Conservation (phyloP, 345 rosid species). For the Turnera subulata region DNA sequence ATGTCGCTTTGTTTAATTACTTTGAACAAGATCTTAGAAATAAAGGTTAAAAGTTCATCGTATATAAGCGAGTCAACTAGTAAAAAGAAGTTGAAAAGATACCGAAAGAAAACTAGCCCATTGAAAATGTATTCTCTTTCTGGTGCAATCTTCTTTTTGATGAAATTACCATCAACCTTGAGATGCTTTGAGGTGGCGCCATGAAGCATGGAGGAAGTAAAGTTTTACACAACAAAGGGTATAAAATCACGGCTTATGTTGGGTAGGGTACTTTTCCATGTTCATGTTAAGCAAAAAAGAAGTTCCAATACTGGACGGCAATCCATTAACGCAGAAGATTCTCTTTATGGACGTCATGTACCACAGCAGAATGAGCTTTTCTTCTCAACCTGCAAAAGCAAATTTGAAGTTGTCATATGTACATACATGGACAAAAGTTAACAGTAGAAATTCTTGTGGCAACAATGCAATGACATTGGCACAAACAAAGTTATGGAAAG, state of each 20-base stretch:
- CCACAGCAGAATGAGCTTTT: not conserved
- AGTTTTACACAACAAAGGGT: not conserved
- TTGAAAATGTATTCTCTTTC: not conserved
- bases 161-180: not conserved
- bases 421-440: no score
- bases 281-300: not conserved
- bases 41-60: no score
- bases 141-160: not conserved
- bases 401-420: no score
- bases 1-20: no score
- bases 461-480: no score
- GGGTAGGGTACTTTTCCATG: not conserved
- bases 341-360: not conserved
- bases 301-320: not conserved
- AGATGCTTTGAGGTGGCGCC: conserved; percentile 2
- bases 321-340: not conserved
- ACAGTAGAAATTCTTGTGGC: no score
- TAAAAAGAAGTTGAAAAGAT: no score
- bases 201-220: conserved; percentile 1
- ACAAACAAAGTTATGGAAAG: no score
- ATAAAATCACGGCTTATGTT: not conserved
- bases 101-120: no score
- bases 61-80: no score
- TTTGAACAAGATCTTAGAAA: no score
- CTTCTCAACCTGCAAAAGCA: no score